Percentiles rank a stretch among this genome's conserved stretches.
Evolutionary conservation across 2,329 filamentous ascomycete genomes (phyloP).

Genomic region (Trichoderma sp.): DNA sequence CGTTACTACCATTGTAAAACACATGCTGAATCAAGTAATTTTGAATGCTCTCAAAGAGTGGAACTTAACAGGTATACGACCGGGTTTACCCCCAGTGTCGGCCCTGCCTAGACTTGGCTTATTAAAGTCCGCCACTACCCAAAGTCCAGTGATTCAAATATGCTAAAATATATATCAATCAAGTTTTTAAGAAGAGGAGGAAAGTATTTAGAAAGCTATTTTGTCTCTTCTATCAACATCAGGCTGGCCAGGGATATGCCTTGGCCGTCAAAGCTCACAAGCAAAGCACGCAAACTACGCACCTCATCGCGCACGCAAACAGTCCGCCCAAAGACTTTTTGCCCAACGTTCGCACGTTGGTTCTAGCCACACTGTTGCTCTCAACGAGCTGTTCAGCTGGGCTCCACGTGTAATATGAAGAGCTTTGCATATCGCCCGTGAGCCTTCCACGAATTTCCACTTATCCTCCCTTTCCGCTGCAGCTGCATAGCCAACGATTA

Average conservation of each 20-base stretch:
- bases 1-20: background rate
- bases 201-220: too few relatives aligned
- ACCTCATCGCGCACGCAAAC: background rate
- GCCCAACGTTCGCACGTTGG: background rate
- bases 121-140: too few relatives aligned
- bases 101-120: too few relatives aligned
- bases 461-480: background rate
- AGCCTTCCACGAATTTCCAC: background rate
- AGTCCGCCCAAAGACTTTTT: background rate
- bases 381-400: background rate
- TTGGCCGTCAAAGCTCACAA: background rate
- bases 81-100: too few relatives aligned
- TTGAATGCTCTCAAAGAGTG: too few relatives aligned
- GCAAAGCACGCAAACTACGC: too few relatives aligned
- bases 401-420: background rate
- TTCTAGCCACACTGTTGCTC: background rate
- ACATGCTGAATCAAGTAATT: too few relatives aligned
- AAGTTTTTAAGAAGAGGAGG: too few relatives aligned
- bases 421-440: background rate
- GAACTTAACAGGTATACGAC: background rate
- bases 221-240: too few relatives aligned
- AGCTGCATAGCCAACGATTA: background rate
- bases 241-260: background rate
- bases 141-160: too few relatives aligned
- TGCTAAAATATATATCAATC: too few relatives aligned